phyloP scores from a whole-genome alignment of 345 rosid species.

The Limnanthes douglasii region DNA sequence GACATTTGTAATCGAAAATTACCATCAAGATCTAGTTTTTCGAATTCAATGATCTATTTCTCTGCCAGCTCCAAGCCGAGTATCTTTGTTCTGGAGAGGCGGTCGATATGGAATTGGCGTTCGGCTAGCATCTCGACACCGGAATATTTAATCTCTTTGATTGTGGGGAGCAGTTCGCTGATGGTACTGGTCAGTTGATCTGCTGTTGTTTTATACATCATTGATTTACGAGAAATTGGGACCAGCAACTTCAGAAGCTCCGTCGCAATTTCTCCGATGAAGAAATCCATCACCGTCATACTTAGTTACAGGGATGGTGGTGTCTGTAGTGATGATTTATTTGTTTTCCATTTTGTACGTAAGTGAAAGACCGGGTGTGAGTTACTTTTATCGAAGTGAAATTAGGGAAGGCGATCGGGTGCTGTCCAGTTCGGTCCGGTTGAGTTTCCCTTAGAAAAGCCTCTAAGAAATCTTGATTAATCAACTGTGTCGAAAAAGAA shows the following conservation, averaged over 20 bases:
- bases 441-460: too few relatives aligned
- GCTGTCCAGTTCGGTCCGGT: too few relatives aligned
- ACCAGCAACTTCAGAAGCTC: constrained; percentile 39
- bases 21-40: too few relatives aligned
- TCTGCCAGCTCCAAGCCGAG: constrained; percentile 34
- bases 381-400: too few relatives aligned
- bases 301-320: too few relatives aligned
- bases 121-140: constrained; percentile 57
- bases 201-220: constrained; percentile 33
- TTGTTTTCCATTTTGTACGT: too few relatives aligned
- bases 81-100: constrained; percentile 19
- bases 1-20: constrained; percentile 10
- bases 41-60: too few relatives aligned
- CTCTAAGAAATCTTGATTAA: too few relatives aligned
- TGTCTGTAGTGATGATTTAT: too few relatives aligned
- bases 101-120: constrained; percentile 63
- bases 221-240: constrained; percentile 21
- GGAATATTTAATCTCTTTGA: constrained; percentile 51
- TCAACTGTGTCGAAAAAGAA: too few relatives aligned
- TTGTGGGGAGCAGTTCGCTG: constrained; percentile 22
- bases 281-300: constrained; percentile 53
- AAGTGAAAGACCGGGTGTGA: too few relatives aligned
- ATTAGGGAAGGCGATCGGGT: too few relatives aligned
- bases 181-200: constrained; percentile 15
- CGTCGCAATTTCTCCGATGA: constrained; percentile 49